Percentiles rank a stretch among this genome's conserved stretches.
Evolutionary conservation across 2,329 filamentous ascomycete genomes (phyloP).

Genomic region (Trichoderma harzianum): DNA sequence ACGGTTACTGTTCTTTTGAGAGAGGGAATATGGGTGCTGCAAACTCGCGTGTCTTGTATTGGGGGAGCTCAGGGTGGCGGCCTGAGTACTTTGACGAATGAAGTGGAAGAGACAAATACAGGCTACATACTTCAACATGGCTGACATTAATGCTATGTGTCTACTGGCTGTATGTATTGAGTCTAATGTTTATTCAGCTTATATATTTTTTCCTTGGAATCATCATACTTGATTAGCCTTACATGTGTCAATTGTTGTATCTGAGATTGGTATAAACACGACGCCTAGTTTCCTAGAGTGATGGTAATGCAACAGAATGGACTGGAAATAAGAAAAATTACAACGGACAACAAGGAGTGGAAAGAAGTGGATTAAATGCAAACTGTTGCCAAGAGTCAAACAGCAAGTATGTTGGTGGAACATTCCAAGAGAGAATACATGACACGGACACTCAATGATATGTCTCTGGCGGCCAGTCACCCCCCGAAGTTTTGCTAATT

Average conservation of each 20-base stretch:
- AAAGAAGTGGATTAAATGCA: not conserved
- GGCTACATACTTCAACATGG: not conserved
- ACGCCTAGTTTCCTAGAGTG: not conserved
- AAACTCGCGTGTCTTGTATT: not conserved
- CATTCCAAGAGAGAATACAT: not conserved
- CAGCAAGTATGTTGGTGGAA: not conserved
- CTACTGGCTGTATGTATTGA: not conserved
- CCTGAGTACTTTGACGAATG: not conserved
- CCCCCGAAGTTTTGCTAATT: not conserved
- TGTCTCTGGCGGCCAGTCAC: not conserved
- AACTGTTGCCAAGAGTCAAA: not conserved
- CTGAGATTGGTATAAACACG: not conserved
- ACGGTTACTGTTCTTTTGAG: not conserved
- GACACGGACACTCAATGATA: not conserved
- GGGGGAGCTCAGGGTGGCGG: not conserved
- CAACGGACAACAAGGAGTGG: not conserved
- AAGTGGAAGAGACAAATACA: not conserved
- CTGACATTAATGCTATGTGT: not conserved
- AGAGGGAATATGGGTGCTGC: not conserved
- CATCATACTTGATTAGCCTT: not conserved
- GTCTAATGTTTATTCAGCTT: not conserved
- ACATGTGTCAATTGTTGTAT: not conserved
- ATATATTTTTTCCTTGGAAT: not conserved
- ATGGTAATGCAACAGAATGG: not conserved
- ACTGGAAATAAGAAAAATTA: not conserved